Evolutionary conservation across 1,284 basidiomycete species (phyloP), one percentile per base, ranked within the genome.

Genomic region (Taiwanofungus camphoratus): DNA sequence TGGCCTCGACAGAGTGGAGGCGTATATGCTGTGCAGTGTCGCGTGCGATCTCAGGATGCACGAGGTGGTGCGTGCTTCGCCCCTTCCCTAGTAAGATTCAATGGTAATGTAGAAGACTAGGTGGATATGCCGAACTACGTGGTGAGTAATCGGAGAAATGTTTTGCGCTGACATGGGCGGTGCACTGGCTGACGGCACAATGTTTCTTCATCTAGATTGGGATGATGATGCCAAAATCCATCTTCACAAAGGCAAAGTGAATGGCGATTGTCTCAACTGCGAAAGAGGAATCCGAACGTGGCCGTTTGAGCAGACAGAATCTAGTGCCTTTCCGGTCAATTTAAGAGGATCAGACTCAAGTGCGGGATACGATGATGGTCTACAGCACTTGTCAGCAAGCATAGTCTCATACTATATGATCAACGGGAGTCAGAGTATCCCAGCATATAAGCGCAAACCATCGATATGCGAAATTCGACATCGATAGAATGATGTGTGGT

Each of bases 91-190:
- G 23, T 38, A n/a, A 6, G 9, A 21, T 31, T 7, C 31, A 4
- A 5, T 27, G 5, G 32, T 40, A 11, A 24, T 48, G 13, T 37
- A 19, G 5, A 39, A 23, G 33, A 18, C 39, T 32, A 78, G 77
- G 75, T 80, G 33, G 78, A 80, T 49, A 79, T 80, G 77, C 78
- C 78, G 9, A 79, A 79, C 53, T 81, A 77, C 48, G 69, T 79
- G 36, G 77, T 79, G 55, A 49, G 73, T 64, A 6, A 8, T n/a
- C n/a, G n/a, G n/a, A n/a, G n/a, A n/a, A n/a, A n/a, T n/a, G 9
- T 9, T 29, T 29, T 29, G 26, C n/a, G 26, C 8, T 29, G 26
- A 8, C 26, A n/a, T 29, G 26, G 26, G n/a, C n/a, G 9, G 26
- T 29, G 8, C 26, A 29, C 8, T 29, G 9, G 26, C n/a, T n/a